A percentile compares a stretch with the other conserved stretches of the same genome.
phyloP scores from a whole-genome alignment of 1,284 basidiomycete genomes.

The Paramarasmius palmivorus region DNA sequence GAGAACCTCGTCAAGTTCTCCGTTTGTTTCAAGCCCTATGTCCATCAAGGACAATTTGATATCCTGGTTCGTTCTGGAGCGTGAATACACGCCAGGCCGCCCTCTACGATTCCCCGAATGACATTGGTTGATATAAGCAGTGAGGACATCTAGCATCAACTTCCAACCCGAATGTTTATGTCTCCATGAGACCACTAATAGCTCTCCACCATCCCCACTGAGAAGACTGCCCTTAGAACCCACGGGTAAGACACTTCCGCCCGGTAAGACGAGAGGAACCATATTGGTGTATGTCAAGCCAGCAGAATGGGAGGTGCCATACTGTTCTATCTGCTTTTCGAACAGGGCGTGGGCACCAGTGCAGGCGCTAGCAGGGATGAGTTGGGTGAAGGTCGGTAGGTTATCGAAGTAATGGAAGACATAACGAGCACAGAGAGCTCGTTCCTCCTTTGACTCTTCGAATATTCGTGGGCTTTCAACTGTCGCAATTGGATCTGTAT shows the following conservation, averaged over 20 bases:
- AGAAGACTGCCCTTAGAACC: conserved; percentile 72
- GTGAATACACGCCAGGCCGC: conserved; percentile 53
- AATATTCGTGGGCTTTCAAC: conserved; percentile 44
- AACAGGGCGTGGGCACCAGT: conserved; percentile 68
- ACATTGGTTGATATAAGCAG: conserved; percentile 66
- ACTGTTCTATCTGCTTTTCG: conserved; percentile 63
- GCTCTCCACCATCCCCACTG: conserved; percentile 69
- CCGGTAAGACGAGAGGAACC: conserved; percentile 71
- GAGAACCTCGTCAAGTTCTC: conserved; percentile 55
- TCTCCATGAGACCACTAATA: conserved; percentile 79
- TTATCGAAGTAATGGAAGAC: conserved; percentile 76
- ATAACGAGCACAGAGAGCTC: conserved; percentile 57
- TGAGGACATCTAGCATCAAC: conserved; percentile 74
- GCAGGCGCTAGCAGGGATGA: conserved; percentile 62
- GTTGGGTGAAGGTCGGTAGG: conserved; percentile 76
- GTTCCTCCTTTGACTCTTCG: conserved; percentile 37
- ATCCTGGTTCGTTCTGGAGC: conserved; percentile 34
- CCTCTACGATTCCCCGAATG: conserved; percentile 40
- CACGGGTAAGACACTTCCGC: conserved; percentile 67
- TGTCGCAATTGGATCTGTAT: conserved; percentile 63
- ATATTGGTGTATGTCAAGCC: conserved; percentile 67
- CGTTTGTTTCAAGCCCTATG: conserved; percentile 65
- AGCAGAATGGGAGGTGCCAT: conserved; percentile 49
- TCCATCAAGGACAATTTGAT: conserved; percentile 61
- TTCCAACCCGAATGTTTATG: conserved; percentile 83